Conservation (phyloP, 2,329 filamentous ascomycete genomes). For the Myriosclerotinia scirpicola region DNA sequence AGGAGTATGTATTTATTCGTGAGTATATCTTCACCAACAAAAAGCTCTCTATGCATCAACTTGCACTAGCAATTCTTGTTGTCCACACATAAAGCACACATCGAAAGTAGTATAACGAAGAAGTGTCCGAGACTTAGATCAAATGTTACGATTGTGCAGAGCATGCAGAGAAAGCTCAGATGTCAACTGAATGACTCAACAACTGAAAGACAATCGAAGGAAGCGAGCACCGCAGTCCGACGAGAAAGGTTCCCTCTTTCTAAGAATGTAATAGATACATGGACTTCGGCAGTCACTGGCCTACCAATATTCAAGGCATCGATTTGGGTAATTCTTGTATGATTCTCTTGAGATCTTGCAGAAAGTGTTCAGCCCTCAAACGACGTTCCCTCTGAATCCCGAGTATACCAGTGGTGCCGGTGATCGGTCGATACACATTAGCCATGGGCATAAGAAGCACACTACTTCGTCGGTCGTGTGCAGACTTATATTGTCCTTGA, state of each 20-base stretch:
- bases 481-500: not conserved
- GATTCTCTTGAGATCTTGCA: not conserved
- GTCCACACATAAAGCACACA: not conserved
- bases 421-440: not conserved
- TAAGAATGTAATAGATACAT: not conserved
- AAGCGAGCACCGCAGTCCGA: not conserved
- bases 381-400: not conserved
- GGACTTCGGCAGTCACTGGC: too few species aligned
- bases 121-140: not conserved
- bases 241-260: not conserved
- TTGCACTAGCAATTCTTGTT: not conserved
- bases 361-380: too few species aligned
- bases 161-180: too few species aligned
- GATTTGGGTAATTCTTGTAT: not conserved
- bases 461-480: not conserved
- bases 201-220: not conserved
- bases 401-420: not conserved
- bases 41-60: not conserved
- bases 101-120: not conserved
- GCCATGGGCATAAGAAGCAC: not conserved
- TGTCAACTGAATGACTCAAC: not conserved
- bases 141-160: not conserved
- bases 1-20: not conserved
- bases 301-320: not conserved
- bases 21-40: not conserved